Evolutionary conservation across 768 basidiomycete species (phyloP), one percentile per base, ranked within the genome.

Genomic region (Naganishia randhawae): DNA sequence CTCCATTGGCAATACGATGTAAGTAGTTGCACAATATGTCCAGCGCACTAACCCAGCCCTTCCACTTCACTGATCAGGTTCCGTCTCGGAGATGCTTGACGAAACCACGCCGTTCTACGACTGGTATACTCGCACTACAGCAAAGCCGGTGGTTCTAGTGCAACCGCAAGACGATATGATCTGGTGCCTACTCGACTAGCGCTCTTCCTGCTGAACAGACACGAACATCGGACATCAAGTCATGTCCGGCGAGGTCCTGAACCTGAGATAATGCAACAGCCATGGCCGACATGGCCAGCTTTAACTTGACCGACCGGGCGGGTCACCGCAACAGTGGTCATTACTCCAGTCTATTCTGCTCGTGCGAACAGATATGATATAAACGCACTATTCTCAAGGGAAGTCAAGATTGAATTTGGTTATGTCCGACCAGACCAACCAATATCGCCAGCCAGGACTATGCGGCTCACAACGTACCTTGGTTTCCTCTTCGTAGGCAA

Each of bases 101-200:
- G n/a, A n/a, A n/a, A 13, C 5, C 14, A 42, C 19, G 14, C 14
- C 14, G 41, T 19, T 42, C 14, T 42, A 42, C 41, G 25, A 48
- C 25, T n/a, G 19, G n/a, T 22, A 42, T 48, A 48, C n/a, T 1
- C 25, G 45, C 4, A 6, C 25, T 11, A 4, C n/a, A n/a, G 3
- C 45, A 48, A n/a, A 48, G 45, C 45, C 45, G 45, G 45, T 48
- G n/a, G 45, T 48, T 48, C 45, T 48, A 48, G 45, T 48, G 16
- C 45, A 48, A 22, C 45, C 19, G 45, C 45, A 22, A 22, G 45
- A 48, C 19, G 11, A 48, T n/a, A 48, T 22, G 19, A 42, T 19
- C 14, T 19, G 42, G 3, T 42, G 3, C 42, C 19, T 48, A 13
- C 7, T n/a, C 19, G 41, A 42, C 42, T 19, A 16, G 19, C 19